Base-by-base conservation (phyloP, 176 grass and related monocot species). In the Thinopyrum elongatum region DNA sequence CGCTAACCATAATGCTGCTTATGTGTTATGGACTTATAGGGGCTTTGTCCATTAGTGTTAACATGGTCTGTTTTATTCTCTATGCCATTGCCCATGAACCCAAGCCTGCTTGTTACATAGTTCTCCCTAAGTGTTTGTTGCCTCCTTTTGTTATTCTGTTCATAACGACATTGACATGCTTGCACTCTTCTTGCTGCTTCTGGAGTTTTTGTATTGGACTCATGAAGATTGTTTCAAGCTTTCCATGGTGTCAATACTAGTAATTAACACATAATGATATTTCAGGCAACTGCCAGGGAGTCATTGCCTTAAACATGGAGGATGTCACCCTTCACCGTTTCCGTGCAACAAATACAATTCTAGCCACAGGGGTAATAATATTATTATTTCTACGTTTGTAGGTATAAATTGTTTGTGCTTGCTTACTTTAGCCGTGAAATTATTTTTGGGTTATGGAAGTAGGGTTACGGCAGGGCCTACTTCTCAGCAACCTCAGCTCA, bases 401-500 rank as follows among this genome's bases (percentile, higher is more conserved):
- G 29, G n/a, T 35, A 34, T 4, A 67, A 28, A 46, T n/a, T 90
- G 10, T 74, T 61, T 80, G 22, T 84, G 47, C 55, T 66, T 58
- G 4, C 19, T 79, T 5, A 80, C 57, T 41, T 30, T 42, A 41
- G 28, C 33, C 2, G 78, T 84, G 36, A 38, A 35, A 59, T 64
- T 41, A 35, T 9, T 59, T 70, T 76, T 81, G 36, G 25, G 51
- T 79, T 83, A 34, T 55, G 79, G 22, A 81, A 59, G 82, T 60
- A 91, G 92, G 92, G 92, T 85, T 95, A 98, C 68, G 96, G 94
- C 34, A 94, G 97, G 84, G 35, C 97, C 67, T 99, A 94, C 86
- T 99, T 99, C 79, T 99, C 94, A 35, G 97, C 94, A 65, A 99
- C 97, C 26, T 99, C 97, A 83, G 97, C 94, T 98, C 97, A 99